These are phyloP conservation scores for Chaetomium globosum DNA, from an alignment of 2,329 filamentous ascomycete genomes.

Conservation along the genomic window DNA sequence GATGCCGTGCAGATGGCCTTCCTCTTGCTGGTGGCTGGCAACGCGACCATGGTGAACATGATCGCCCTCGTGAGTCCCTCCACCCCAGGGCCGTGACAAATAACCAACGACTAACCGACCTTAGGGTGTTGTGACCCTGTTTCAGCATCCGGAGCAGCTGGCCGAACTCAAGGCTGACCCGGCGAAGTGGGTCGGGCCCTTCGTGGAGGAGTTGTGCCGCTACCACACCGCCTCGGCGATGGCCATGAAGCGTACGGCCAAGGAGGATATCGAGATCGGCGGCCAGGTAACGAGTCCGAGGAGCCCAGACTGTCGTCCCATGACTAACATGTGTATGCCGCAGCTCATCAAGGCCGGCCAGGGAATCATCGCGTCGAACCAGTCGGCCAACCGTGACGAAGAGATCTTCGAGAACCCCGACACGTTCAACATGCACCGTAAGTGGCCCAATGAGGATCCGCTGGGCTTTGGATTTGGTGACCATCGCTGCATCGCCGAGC, in stretches of 20 bases:
- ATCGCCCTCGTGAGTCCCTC: constrained; percentile 46
- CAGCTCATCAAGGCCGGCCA: constrained; percentile 48
- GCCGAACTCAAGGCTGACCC: constrained; percentile 47
- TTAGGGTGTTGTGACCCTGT: constrained; percentile 50
- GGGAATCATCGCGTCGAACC: constrained; percentile 52
- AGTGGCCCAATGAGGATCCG: constrained; percentile 42
- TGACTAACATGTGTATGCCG: neutral
- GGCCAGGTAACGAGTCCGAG: constrained; percentile 41
- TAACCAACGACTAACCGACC: constrained; percentile 11
- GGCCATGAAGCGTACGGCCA: constrained; percentile 52
- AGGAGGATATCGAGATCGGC: constrained; percentile 50
- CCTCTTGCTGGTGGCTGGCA: constrained; percentile 54
- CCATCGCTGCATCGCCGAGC: constrained; percentile 52
- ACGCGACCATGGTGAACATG: constrained; percentile 57
- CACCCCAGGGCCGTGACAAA: neutral
- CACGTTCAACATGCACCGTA: constrained; percentile 49
- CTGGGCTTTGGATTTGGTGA: constrained; percentile 52
- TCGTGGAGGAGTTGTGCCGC: constrained; percentile 54
- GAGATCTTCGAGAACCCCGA: constrained; percentile 48
- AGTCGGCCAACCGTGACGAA: constrained; percentile 53
- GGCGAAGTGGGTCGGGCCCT: constrained; percentile 38
- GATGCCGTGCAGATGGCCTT: constrained; percentile 54
- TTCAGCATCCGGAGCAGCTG: constrained; percentile 49
- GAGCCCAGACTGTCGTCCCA: neutral
- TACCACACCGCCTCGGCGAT: constrained; percentile 53